phyloP scores from a whole-genome alignment of 2,329 filamentous ascomycete genomes.

The Didymella segeticola region DNA sequence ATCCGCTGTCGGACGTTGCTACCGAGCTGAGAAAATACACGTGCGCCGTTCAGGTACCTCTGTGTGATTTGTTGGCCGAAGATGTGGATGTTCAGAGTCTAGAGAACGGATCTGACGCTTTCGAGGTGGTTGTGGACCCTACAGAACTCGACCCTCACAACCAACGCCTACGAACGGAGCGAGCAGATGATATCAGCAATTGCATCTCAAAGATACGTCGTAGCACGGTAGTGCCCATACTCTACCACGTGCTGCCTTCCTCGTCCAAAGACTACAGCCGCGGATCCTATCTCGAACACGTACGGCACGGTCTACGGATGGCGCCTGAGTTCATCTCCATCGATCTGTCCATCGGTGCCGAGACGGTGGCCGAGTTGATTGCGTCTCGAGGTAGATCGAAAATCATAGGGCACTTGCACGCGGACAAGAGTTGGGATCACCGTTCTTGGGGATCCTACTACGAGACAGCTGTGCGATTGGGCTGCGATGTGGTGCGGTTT shows the following conservation, averaged over 20 bases:
- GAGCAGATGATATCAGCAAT: conserved; percentile 59
- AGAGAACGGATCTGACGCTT: conserved; percentile 71
- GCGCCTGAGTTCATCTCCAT: conserved; percentile 67
- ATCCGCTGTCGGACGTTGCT: conserved; percentile 68
- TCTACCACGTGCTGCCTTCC: conserved; percentile 46
- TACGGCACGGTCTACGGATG: conserved; percentile 67
- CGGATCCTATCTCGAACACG: conserved; percentile 61
- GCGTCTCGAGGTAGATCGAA: conserved; percentile 62
- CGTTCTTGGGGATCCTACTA: conserved; percentile 64
- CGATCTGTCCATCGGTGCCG: conserved; percentile 65
- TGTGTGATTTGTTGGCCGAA: conserved; percentile 62
- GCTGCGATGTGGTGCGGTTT: conserved; percentile 69
- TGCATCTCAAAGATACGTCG: conserved; percentile 67
- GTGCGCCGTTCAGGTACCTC: conserved; percentile 68
- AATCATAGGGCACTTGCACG: conserved; percentile 64
- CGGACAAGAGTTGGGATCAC: conserved; percentile 63
- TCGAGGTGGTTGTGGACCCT: conserved; percentile 65
- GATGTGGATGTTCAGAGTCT: conserved; percentile 68
- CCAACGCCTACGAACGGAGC: conserved; percentile 21
- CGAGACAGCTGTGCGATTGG: conserved; percentile 62
- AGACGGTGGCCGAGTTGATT: conserved; percentile 59
- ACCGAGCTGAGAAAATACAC: conserved; percentile 69
- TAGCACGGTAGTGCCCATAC: conserved; percentile 62
- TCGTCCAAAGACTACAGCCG: conserved; percentile 36
- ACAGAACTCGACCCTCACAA: conserved; percentile 22